A percentile compares a stretch with the other conserved stretches of the same genome.
Conservation (phyloP, 2,329 filamentous ascomycete genomes). For the Tricladium varicosporioides region DNA sequence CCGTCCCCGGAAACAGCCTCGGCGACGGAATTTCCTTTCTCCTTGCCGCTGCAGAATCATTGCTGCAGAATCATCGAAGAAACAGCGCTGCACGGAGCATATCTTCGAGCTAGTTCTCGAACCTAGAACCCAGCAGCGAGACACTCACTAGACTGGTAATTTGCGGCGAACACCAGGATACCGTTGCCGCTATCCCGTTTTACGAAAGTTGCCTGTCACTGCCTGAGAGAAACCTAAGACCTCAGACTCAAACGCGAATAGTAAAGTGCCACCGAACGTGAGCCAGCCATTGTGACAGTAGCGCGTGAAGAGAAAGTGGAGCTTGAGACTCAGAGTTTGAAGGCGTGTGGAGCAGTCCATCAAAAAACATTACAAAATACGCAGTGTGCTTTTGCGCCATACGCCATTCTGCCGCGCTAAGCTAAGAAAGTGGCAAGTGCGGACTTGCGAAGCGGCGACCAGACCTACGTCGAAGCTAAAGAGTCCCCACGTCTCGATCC, state of each 20-base stretch:
- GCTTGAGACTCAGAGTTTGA: neutral
- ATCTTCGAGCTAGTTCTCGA: neutral
- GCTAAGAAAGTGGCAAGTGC: no score
- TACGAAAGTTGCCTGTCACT: neutral
- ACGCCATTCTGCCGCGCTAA: slow-evolving; percentile 7
- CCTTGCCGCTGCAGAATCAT: neutral
- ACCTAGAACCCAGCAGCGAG: neutral
- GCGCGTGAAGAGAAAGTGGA: neutral
- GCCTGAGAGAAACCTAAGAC: no score
- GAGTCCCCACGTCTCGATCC: slow-evolving; percentile 16
- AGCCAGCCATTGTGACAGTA: no score
- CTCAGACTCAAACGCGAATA: no score
- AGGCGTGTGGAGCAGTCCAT: neutral
- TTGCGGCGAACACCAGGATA: neutral
- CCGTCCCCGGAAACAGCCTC: neutral
- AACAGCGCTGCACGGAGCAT: no score
- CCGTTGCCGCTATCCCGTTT: neutral
- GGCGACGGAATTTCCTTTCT: neutral
- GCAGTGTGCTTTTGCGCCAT: slow-evolving; percentile 20
- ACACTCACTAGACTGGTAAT: neutral
- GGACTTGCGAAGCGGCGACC: neutral
- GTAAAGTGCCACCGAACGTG: no score
- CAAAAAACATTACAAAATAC: slow-evolving; percentile 2
- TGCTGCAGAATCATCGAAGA: no score
- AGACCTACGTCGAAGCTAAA: neutral